Base-by-base conservation (phyloP, 257 asterid species). In the Oldenlandia corymbosa region DNA sequence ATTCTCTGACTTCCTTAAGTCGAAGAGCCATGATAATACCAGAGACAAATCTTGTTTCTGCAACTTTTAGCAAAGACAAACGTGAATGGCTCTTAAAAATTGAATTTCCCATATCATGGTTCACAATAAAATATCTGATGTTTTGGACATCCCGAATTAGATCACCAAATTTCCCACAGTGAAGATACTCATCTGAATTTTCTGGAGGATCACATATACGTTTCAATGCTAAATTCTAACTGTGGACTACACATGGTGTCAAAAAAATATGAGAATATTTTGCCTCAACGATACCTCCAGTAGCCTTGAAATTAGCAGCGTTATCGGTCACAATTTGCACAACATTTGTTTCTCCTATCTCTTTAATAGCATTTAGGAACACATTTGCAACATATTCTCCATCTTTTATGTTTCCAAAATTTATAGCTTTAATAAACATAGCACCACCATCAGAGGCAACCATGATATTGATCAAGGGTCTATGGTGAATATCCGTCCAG, bases 21-120 rank as follows among this genome's bases (percentile, higher is more conserved):
- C 13, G 23, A 26, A 4, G 5, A 54, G 39, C 23, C 59, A 54
- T 54, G 39, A 54, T 6, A 12, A 54, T 27, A 2, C 34, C 3
- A 24, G n/a, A 51, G 27, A 20, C 37, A 60, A 24, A 26, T 54
- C 59, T 9, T 45, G 66, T 23, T 56, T 20, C 70, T 55, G 42
- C 7, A 73, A 9, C 6, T 62, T 67, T 26, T 5, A 61, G 43
- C 39, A 61, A 43, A 1, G 12, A 23, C 27, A 61, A 45, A 3
- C 23, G 30, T 7, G 1, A 26, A 45, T 61, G 31, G 21, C 45
- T 43, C 14, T 43, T 45, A 14, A 42, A 61, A 43, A 43, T 42
- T 14, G 54, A 50, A 61, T 61, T 4, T 6, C 17, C 41, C 26
- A 24, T n/a, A n/a, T n/a, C n/a, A n/a, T n/a, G n/a, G n/a, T n/a